These are phyloP conservation scores for Aspergillus sp. DNA, from an alignment of 2,329 filamentous ascomycete species.

Conservation along the genomic window DNA sequence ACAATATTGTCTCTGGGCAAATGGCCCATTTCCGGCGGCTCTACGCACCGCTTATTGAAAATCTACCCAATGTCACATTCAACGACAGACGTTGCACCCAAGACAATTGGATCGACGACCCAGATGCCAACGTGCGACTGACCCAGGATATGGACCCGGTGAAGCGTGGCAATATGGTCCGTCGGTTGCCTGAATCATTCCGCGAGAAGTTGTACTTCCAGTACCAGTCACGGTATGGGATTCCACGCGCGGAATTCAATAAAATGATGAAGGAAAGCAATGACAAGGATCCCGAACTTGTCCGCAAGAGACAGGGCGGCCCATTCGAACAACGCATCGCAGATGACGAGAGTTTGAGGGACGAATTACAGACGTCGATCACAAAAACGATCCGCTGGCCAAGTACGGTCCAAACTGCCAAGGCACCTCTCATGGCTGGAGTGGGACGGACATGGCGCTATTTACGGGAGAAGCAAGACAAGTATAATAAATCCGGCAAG, in stretches of 20 bases:
- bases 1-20: conserved; percentile 90
- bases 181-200: conserved; percentile 81
- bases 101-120: conserved; percentile 60
- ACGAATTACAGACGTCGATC: conserved; percentile 70
- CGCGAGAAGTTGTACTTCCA: conserved; percentile 87
- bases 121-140: conserved; percentile 61
- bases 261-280: conserved; percentile 74
- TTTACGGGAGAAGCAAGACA: conserved; percentile 72
- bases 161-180: conserved; percentile 92
- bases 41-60: conserved; percentile 84
- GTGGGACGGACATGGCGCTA: conserved; percentile 67
- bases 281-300: conserved; percentile 60
- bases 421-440: conserved; percentile 77
- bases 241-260: conserved; percentile 78
- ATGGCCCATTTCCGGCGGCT: conserved; percentile 85
- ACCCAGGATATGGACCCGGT: conserved; percentile 89
- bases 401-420: conserved; percentile 79
- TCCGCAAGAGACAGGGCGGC: conserved; percentile 72
- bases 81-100: conserved; percentile 57
- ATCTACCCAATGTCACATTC: conserved; percentile 82
- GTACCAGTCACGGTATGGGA: conserved; percentile 85
- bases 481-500: conserved; percentile 45
- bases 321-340: conserved; percentile 84
- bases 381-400: conserved; percentile 89
- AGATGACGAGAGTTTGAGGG: conserved; percentile 62